Percentiles rank a stretch among this genome's conserved stretches.
phyloP scores from a whole-genome alignment of 2,329 filamentous ascomycete genomes.

The Fusarium armeniacum region DNA sequence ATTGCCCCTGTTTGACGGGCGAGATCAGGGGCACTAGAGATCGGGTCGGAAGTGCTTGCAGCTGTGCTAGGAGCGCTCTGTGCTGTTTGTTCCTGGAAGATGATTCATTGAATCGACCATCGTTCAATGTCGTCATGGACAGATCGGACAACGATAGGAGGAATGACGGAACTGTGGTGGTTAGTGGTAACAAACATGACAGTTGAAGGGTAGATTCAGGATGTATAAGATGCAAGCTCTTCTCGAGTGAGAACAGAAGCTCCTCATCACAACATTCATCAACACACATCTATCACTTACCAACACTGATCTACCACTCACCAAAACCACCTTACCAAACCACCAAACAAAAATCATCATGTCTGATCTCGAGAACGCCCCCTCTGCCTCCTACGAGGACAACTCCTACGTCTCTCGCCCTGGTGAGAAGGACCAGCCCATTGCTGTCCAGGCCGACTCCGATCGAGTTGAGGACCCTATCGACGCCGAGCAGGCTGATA shows the following conservation, averaged over 20 bases:
- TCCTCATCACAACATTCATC: not conserved
- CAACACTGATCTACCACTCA: constrained; percentile 1
- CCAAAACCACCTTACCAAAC: not conserved
- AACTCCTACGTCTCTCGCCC: constrained; percentile 39
- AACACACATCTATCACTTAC: not conserved
- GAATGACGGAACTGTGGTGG: constrained; percentile 27
- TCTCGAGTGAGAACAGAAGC: fast-evolving
- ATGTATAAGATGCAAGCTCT: constrained; percentile 28
- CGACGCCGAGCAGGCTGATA: constrained; percentile 31
- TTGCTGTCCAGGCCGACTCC: constrained; percentile 42
- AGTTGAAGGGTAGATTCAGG: not conserved
- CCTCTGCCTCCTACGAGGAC: constrained; percentile 32
- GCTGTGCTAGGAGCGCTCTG: constrained; percentile 3
- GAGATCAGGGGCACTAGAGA: constrained; percentile 18
- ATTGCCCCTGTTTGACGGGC: constrained; percentile 7
- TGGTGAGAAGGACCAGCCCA: constrained; percentile 38
- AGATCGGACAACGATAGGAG: constrained; percentile 5
- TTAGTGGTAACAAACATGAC: not conserved
- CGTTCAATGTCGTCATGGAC: constrained; percentile 47
- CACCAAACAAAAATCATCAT: constrained; percentile 17
- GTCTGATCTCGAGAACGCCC: constrained; percentile 33
- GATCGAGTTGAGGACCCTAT: constrained; percentile 38
- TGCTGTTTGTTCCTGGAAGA: constrained; percentile 27
- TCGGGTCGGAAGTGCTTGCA: constrained; percentile 29
- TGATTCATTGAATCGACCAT: constrained; percentile 41